Evolutionary conservation across 2,329 filamentous ascomycete genomes (phyloP).

Genomic region (Drechslerella dactyloides): DNA sequence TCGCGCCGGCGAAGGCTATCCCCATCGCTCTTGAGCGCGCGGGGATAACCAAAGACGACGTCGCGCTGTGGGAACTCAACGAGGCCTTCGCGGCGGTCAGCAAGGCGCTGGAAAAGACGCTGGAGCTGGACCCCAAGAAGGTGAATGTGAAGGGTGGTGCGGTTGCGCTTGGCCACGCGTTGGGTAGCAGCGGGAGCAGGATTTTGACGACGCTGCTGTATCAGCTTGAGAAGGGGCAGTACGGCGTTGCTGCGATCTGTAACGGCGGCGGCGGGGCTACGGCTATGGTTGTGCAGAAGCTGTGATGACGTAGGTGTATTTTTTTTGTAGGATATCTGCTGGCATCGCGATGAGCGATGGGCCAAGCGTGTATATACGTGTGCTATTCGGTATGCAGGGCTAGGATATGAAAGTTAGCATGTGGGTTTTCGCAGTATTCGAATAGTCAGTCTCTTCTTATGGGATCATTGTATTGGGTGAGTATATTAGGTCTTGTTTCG

Average conservation of each 20-base stretch:
- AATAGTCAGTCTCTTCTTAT: too few relatives aligned
- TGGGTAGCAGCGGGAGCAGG: conserved; percentile 90
- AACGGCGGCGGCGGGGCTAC: conserved; percentile 94
- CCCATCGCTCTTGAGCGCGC: conserved; percentile 86
- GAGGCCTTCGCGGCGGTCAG: conserved; percentile 78
- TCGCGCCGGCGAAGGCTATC: conserved; percentile 90
- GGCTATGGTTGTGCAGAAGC: conserved; percentile 80
- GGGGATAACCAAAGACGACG: conserved; percentile 87
- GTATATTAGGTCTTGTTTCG: too few relatives aligned
- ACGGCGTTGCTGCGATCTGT: conserved; percentile 93
- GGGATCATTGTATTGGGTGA: too few relatives aligned
- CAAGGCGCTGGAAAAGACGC: conserved; percentile 71
- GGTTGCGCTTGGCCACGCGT: conserved; percentile 87
- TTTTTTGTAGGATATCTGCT: conserved; percentile 11
- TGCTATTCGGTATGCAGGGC: too few relatives aligned
- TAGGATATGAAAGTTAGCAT: too few relatives aligned
- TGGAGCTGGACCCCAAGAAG: conserved; percentile 70
- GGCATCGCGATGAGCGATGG: conserved; percentile 11
- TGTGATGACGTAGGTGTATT: conserved; percentile 65
- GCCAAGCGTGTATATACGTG: too few relatives aligned
- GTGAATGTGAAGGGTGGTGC: conserved; percentile 90
- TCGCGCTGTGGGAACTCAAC: conserved; percentile 97
- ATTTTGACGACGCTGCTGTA: conserved; percentile 90
- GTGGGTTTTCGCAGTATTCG: background rate
- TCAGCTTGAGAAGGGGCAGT: conserved; percentile 88